A percentile compares a stretch with the other conserved stretches of the same genome.
Conservation (phyloP, 73 alveolate species). For the Paramecium primaurelia region DNA sequence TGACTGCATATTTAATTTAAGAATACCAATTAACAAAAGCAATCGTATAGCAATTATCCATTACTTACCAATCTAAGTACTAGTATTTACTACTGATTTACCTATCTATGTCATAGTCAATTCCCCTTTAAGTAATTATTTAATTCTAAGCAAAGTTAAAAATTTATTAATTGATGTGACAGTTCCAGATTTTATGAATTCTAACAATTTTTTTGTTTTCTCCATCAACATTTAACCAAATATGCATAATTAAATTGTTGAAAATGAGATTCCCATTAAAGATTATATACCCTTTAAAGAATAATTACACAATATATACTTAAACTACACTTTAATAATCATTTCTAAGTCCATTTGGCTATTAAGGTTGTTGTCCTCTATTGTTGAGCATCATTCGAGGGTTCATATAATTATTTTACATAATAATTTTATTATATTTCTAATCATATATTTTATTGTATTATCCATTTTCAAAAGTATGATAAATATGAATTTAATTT, state of each 20-base stretch:
- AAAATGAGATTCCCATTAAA: not conserved
- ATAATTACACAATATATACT: not conserved
- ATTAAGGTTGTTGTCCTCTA: not conserved
- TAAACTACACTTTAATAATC: not conserved
- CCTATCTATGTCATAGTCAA: not conserved
- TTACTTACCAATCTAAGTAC: not conserved
- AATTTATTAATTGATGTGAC: not conserved
- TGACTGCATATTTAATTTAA: not conserved
- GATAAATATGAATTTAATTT: not conserved
- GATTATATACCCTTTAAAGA: not conserved
- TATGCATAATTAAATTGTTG: not conserved
- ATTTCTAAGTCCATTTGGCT: not conserved
- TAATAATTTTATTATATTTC: not conserved
- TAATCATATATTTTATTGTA: not conserved
- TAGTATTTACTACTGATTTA: conserved; percentile 11
- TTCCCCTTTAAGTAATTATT: not conserved
- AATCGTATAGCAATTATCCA: not conserved
- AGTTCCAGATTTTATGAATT: not conserved
- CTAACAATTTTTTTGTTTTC: not conserved
- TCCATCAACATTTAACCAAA: not conserved
- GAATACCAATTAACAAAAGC: not conserved
- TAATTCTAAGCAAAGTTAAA: not conserved
- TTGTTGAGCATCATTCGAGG: not conserved
- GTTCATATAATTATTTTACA: not conserved
- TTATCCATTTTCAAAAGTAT: not conserved